Percentiles rank a stretch among this genome's conserved stretches.
phyloP scores from a whole-genome alignment of 768 basidiomycete genomes.

The Podaxis sp. region DNA sequence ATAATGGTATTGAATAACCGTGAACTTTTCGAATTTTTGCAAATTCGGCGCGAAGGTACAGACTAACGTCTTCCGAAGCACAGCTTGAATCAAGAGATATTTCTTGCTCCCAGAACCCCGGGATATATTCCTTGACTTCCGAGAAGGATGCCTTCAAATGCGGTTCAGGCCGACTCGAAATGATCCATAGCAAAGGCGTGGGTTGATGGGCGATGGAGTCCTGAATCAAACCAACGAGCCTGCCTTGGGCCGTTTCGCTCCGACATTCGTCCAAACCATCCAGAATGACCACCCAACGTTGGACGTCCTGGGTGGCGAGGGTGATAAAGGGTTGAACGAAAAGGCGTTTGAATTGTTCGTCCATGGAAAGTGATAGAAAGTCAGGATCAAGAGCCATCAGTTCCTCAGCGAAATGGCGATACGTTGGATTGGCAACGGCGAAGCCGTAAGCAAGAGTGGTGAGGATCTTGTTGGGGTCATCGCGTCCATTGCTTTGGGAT shows the following conservation, averaged over 20 bases:
- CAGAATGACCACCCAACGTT: background rate
- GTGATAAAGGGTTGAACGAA: background rate
- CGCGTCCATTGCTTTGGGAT: background rate
- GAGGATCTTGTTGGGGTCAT: background rate
- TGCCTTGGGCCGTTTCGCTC: background rate
- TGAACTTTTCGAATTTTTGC: too few relatives aligned
- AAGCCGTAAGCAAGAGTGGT: background rate
- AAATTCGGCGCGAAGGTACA: too few relatives aligned
- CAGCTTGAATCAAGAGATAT: too few relatives aligned
- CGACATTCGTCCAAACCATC: background rate
- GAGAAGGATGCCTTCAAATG: too few relatives aligned
- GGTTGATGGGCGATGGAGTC: background rate
- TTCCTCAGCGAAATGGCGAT: too few relatives aligned
- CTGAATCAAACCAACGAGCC: background rate
- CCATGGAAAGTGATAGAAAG: background rate
- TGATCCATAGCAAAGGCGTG: background rate
- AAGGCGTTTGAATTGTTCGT: background rate
- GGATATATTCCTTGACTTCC: too few relatives aligned
- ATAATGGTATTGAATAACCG: too few relatives aligned
- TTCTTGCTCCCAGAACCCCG: too few relatives aligned
- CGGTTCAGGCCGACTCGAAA: background rate
- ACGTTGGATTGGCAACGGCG: background rate
- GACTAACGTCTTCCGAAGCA: too few relatives aligned
- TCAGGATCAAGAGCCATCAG: background rate
- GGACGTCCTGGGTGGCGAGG: too few relatives aligned